phyloP scores from a whole-genome alignment of 2,329 filamentous ascomycete species.

The Thermothelomyces thermophilus region DNA sequence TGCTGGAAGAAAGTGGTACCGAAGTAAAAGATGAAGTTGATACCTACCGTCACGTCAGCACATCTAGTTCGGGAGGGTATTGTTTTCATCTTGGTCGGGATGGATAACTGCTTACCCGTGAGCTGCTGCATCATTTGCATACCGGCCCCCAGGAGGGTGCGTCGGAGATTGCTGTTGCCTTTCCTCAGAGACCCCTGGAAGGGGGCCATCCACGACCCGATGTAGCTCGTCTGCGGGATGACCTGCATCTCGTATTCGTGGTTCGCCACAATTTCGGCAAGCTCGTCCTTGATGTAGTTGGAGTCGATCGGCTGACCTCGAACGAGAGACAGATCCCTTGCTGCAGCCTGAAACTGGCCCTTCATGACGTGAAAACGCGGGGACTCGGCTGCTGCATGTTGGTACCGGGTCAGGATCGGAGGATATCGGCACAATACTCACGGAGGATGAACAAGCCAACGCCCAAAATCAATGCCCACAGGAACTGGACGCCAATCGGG shows the following conservation, averaged over 20 bases:
- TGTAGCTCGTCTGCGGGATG: slow-evolving; percentile 51
- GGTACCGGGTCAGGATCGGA: not conserved
- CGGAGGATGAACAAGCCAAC: slow-evolving; percentile 33
- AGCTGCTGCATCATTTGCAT: slow-evolving; percentile 56
- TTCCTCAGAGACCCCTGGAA: slow-evolving; percentile 50
- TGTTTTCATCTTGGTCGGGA: too few relatives aligned
- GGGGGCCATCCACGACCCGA: slow-evolving; percentile 54
- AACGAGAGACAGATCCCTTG: slow-evolving; percentile 49
- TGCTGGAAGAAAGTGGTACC: slow-evolving; percentile 65
- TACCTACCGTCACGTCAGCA: too few relatives aligned
- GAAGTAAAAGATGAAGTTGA: slow-evolving; percentile 72
- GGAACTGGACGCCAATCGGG: slow-evolving; percentile 62
- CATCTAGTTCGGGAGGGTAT: too few relatives aligned
- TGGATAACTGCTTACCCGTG: slow-evolving; percentile 25
- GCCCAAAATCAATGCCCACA: slow-evolving; percentile 38
- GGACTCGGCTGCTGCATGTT: slow-evolving; percentile 50
- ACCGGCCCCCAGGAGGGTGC: slow-evolving; percentile 50
- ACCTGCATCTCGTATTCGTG: slow-evolving; percentile 60
- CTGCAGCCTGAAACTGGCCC: slow-evolving; percentile 54
- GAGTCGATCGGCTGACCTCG: slow-evolving; percentile 61
- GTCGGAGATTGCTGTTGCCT: slow-evolving; percentile 51
- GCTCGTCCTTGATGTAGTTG: slow-evolving; percentile 60
- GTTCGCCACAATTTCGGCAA: slow-evolving; percentile 69
- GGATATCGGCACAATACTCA: slow-evolving; percentile 12
- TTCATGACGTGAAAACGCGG: slow-evolving; percentile 68